Conservation (phyloP, 1,139 yeast species). For the Protomyces inundatus region DNA sequence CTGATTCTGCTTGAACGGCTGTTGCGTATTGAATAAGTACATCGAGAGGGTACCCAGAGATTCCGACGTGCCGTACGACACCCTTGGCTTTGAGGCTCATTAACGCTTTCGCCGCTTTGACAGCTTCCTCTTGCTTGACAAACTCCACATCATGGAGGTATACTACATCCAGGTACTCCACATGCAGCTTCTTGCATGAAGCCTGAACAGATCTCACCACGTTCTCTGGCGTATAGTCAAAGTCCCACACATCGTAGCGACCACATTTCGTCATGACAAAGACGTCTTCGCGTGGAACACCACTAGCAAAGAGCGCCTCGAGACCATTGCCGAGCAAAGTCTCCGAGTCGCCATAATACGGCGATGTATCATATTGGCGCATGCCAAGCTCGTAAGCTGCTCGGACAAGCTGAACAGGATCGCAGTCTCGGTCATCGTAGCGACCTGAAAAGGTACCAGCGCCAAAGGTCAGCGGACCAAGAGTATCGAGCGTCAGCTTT, state of each 20-base stretch:
- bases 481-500: constrained; percentile 31
- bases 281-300: constrained; percentile 57
- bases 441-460: constrained; percentile 82
- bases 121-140: constrained; percentile 50
- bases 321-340: constrained; percentile 65
- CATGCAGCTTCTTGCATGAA: constrained; percentile 44
- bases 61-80: constrained; percentile 58
- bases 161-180: constrained; percentile 33
- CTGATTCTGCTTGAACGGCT: constrained; percentile 40
- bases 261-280: constrained; percentile 86
- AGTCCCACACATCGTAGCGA: constrained; percentile 58
- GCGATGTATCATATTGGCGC: constrained; percentile 80
- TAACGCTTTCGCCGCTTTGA: constrained; percentile 61
- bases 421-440: constrained; percentile 59
- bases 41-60: constrained; percentile 82
- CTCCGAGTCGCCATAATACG: constrained; percentile 90
- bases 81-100: constrained; percentile 60
- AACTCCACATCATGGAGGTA: constrained; percentile 72
- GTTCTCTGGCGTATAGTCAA: constrained; percentile 63
- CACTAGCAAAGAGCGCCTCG: constrained; percentile 38
- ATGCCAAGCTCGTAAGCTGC: constrained; percentile 64
- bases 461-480: constrained; percentile 66
- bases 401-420: constrained; percentile 47
- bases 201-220: constrained; percentile 61
- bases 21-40: constrained; percentile 47